A percentile compares a stretch with the other conserved stretches of the same genome.
Evolutionary conservation across 129 eudicot genomes (phyloP).

Genomic region (sunflower (Helianthus annuus)): HanXRQr2.0-SUNRISE NC_035436.2:200917395-200917894

Average conservation of each 20-base stretch:
- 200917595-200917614: neutral
- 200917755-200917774: constrained; percentile 15
- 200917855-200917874: constrained; percentile 57
- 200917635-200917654: constrained; percentile 41
- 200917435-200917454: too few relatives aligned
- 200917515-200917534: too few relatives aligned
- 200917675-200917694: constrained; percentile 31
- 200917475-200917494: too few relatives aligned
- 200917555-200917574: too few relatives aligned
- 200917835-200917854: constrained; percentile 19
- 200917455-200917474: too few relatives aligned
- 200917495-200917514: too few relatives aligned
- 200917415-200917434: too few relatives aligned
- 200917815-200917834: neutral
- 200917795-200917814: neutral
- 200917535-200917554: too few relatives aligned
- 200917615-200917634: constrained; percentile 27
- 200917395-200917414: too few relatives aligned
- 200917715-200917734: constrained; percentile 18
- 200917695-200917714: neutral
- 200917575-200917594: neutral
- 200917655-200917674: constrained; percentile 42
- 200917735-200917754: constrained; percentile 20
- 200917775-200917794: constrained; percentile 22
- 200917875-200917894: constrained; percentile 69